Evolutionary conservation across 768 basidiomycete species (phyloP).

Genomic region (Suillus americanus): DNA sequence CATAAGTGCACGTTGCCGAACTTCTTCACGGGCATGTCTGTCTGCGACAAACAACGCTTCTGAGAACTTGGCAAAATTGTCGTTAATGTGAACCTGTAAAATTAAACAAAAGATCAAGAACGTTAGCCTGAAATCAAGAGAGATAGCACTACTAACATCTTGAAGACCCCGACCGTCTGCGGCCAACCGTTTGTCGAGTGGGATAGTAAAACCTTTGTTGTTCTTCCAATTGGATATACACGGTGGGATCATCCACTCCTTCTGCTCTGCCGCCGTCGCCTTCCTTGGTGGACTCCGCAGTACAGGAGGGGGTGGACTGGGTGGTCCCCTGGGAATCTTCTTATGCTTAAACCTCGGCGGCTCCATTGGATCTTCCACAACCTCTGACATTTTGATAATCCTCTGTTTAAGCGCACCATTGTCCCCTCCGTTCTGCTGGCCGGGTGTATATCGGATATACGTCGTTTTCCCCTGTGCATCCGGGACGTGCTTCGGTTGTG

Average conservation of each 20-base stretch:
- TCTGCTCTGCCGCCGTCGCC: slow-evolving; percentile 95
- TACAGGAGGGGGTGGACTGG: slow-evolving; percentile 94
- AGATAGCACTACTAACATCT: slow-evolving; percentile 62
- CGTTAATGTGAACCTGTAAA: slow-evolving; percentile 90
- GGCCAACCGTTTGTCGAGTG: slow-evolving; percentile 94
- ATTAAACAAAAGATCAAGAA: slow-evolving; percentile 3
- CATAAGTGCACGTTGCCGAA: slow-evolving; percentile 94
- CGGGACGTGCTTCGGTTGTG: slow-evolving; percentile 94
- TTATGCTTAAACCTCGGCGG: slow-evolving; percentile 98
- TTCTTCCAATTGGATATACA: slow-evolving; percentile 99
- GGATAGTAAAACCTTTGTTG: slow-evolving; percentile 99
- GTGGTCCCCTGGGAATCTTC: slow-evolving; percentile 96
- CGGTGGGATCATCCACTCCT: slow-evolving; percentile 99
- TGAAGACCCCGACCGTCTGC: slow-evolving; percentile 98
- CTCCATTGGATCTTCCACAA: slow-evolving; percentile 96
- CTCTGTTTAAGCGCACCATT: slow-evolving; percentile 75
- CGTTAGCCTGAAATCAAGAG: neutral
- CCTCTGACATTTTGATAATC: slow-evolving; percentile 99
- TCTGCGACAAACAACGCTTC: slow-evolving; percentile 95
- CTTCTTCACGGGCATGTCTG: slow-evolving; percentile 96
- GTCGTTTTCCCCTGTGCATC: slow-evolving; percentile 79
- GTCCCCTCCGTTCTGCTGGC: slow-evolving; percentile 71
- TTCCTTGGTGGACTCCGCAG: slow-evolving; percentile 94
- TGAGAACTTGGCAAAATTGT: slow-evolving; percentile 98
- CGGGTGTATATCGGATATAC: slow-evolving; percentile 96